phyloP scores from a whole-genome alignment of 768 basidiomycete species.

The Macrolepiota fuliginosa region DNA sequence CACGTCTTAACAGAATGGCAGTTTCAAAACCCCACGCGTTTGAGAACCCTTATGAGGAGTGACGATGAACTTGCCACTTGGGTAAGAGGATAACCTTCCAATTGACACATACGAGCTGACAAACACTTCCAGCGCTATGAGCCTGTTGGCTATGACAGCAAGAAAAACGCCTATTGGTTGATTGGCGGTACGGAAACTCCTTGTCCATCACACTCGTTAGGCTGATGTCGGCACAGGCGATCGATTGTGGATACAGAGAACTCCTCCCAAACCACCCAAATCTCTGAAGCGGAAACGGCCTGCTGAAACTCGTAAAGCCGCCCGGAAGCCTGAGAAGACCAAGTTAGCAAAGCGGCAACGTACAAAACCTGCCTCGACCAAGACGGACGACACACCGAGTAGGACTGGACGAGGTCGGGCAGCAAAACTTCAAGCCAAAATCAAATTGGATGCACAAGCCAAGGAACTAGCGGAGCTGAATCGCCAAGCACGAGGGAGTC shows the following conservation, averaged over 20 bases:
- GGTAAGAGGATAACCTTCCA: constrained; percentile 44
- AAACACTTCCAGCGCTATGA: constrained; percentile 61
- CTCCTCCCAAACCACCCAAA: constrained; percentile 45
- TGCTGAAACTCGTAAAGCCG: constrained; percentile 12
- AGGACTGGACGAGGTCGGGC: constrained; percentile 52
- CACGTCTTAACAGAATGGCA: constrained; percentile 82
- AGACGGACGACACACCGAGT: constrained; percentile 15
- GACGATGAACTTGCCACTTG: constrained; percentile 78
- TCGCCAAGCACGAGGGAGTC: constrained; percentile 36
- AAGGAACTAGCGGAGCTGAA: constrained; percentile 65
- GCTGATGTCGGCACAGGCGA: constrained; percentile 46
- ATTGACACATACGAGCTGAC: constrained; percentile 8
- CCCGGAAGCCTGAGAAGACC: constrained; percentile 12
- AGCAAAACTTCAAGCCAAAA: constrained; percentile 71
- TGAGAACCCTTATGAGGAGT: constrained; percentile 71
- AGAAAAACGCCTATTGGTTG: constrained; percentile 80
- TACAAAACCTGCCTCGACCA: constrained; percentile 1
- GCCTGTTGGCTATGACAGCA: constrained; percentile 81
- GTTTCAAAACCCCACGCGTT: constrained; percentile 71
- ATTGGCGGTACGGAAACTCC: constrained; percentile 60
- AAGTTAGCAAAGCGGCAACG: constrained; percentile 24
- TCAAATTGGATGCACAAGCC: constrained; percentile 65
- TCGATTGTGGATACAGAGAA: constrained; percentile 86
- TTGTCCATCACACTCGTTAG: neutral
- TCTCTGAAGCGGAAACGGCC: constrained; percentile 40